Evolutionary conservation across 2,329 filamentous ascomycete species (phyloP).

Genomic region (Pseudogymnoascus sp.): DNA sequence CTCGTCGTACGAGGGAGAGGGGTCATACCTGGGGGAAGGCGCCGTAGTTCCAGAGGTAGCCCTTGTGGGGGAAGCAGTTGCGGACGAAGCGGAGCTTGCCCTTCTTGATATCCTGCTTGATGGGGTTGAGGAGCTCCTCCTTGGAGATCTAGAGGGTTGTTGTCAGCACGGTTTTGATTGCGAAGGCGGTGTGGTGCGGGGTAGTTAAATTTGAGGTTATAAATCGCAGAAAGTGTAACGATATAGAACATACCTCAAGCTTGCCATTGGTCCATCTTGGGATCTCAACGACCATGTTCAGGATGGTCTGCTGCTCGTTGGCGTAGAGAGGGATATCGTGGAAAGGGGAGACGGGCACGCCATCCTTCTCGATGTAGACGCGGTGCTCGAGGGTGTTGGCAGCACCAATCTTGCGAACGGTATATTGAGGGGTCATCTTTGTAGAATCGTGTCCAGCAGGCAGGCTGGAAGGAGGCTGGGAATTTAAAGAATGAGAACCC

Average conservation of each 20-base stretch:
- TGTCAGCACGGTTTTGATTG: conserved; percentile 7
- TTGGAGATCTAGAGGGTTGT: conserved; percentile 72
- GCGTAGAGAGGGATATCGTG: conserved; percentile 98
- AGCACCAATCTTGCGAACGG: conserved; percentile 76
- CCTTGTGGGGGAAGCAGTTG: conserved; percentile 99
- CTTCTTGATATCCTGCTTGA: conserved; percentile 99
- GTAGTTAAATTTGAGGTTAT: not conserved
- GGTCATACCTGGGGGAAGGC: conserved; percentile 85
- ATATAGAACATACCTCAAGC: conserved; percentile 68
- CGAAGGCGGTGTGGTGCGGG: not conserved
- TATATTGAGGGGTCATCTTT: conserved; percentile 58
- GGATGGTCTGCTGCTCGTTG: conserved; percentile 88
- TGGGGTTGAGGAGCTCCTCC: conserved; percentile 95
- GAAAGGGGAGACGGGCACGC: conserved; percentile 86
- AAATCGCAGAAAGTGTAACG: conserved; percentile 1
- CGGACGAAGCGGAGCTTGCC: conserved; percentile 98
- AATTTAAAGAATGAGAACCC: conserved; percentile 25
- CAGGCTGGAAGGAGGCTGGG: conserved; percentile 11
- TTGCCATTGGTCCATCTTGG: conserved; percentile 99
- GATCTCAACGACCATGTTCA: conserved; percentile 99
- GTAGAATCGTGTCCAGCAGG: conserved; percentile 27
- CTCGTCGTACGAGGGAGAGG: not conserved
- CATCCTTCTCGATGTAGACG: conserved; percentile 97
- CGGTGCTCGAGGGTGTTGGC: conserved; percentile 94
- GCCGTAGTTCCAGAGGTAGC: conserved; percentile 99